A percentile compares a stretch with the other conserved stretches of the same genome.
Evolutionary conservation across 768 basidiomycete genomes (phyloP).

Genomic region (Grammothele lineata): DNA sequence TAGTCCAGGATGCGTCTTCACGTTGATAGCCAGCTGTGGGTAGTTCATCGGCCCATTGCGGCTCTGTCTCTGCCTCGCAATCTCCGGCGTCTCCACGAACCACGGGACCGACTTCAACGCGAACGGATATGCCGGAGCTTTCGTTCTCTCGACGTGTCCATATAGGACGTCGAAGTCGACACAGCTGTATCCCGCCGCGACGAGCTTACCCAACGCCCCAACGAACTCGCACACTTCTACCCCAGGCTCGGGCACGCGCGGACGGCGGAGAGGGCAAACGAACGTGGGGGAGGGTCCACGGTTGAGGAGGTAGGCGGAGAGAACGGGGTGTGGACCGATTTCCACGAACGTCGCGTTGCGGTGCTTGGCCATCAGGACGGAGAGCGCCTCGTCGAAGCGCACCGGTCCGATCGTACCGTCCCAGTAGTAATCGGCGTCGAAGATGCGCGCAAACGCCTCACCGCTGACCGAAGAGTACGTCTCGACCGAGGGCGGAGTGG

Average conservation of each 20-base stretch:
- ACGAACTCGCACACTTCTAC: constrained; percentile 27
- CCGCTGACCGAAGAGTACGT: constrained; percentile 38
- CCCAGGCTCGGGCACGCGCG: constrained; percentile 15
- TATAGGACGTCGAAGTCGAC: constrained; percentile 32
- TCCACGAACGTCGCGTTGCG: constrained; percentile 32
- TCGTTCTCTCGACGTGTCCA: not conserved
- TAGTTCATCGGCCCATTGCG: constrained; percentile 35
- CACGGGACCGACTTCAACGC: constrained; percentile 23
- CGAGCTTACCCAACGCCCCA: constrained; percentile 26
- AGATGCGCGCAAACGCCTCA: constrained; percentile 14
- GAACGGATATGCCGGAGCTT: constrained; percentile 29
- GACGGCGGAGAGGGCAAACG: constrained; percentile 26
- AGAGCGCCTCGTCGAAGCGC: constrained; percentile 31
- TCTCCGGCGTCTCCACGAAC: constrained; percentile 11
- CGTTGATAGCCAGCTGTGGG: constrained; percentile 32
- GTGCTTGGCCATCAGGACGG: constrained; percentile 14
- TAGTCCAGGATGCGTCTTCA: constrained; percentile 34
- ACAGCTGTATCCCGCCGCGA: constrained; percentile 25
- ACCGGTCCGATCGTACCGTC: constrained; percentile 34
- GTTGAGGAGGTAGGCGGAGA: constrained; percentile 28
- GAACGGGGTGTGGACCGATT: constrained; percentile 36
- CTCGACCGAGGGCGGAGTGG: constrained; percentile 20
- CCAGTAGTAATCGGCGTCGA: constrained; percentile 40
- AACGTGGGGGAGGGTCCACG: constrained; percentile 16
- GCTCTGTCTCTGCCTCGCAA: constrained; percentile 19